Percentiles rank a stretch among this genome's conserved stretches.
Evolutionary conservation across 768 basidiomycete genomes (phyloP).

Genomic region (Tricholoma hemisulphureum): DNA sequence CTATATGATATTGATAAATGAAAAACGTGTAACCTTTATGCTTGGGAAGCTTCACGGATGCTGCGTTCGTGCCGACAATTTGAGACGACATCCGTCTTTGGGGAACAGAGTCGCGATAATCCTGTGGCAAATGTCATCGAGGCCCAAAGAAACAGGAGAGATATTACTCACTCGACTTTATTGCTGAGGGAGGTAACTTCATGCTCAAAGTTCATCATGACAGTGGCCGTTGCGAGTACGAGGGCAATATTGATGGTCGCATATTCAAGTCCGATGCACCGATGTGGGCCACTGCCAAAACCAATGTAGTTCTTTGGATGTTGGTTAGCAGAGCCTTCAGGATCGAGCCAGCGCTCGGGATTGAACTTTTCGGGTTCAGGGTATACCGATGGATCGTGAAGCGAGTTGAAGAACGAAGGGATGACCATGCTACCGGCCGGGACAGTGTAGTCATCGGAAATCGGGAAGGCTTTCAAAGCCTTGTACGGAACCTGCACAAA

Average conservation of each 20-base stretch:
- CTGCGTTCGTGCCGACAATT: slow-evolving; percentile 59
- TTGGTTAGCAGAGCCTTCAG: slow-evolving; percentile 68
- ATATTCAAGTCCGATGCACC: slow-evolving; percentile 91
- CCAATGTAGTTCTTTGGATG: slow-evolving; percentile 96
- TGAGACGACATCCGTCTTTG: slow-evolving; percentile 83
- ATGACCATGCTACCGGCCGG: slow-evolving; percentile 93
- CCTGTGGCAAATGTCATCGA: slow-evolving; percentile 33
- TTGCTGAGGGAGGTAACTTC: slow-evolving; percentile 74
- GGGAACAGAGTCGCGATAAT: slow-evolving; percentile 98
- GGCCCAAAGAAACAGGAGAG: background rate
- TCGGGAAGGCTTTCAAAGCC: slow-evolving; percentile 86
- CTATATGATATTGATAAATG: background rate
- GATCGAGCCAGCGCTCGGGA: slow-evolving; percentile 94
- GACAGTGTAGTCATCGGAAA: slow-evolving; percentile 87
- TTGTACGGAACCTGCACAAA: slow-evolving; percentile 83
- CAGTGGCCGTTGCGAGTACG: slow-evolving; percentile 78
- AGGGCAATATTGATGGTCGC: slow-evolving; percentile 88
- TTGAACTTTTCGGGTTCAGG: slow-evolving; percentile 78
- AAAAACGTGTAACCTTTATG: too few species aligned
- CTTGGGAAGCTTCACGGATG: slow-evolving; percentile 7
- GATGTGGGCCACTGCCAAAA: slow-evolving; percentile 91
- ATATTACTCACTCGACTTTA: slow-evolving; percentile 69
- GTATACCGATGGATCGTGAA: slow-evolving; percentile 87
- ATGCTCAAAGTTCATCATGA: slow-evolving; percentile 85
- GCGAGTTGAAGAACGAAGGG: slow-evolving; percentile 87